These are phyloP conservation scores for Globisporangium megalacanthum DNA, from an alignment of 352 stramenopile species.

Conservation along the genomic window DNA sequence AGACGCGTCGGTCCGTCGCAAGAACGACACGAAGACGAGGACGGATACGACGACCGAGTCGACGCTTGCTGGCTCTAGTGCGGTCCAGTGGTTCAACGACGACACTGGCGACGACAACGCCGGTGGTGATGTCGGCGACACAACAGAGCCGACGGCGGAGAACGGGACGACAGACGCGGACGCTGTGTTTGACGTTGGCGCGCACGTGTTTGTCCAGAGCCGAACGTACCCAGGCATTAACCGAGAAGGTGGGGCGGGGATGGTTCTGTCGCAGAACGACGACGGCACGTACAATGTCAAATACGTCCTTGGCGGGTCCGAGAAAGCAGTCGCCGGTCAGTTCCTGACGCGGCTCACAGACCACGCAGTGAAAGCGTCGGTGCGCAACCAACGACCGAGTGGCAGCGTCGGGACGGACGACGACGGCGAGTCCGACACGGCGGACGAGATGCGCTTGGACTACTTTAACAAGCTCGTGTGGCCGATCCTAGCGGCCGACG, in stretches of 20 bases:
- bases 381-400: slow-evolving; percentile 43
- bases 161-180: slow-evolving; percentile 2
- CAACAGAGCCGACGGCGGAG: not conserved
- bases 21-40: not conserved
- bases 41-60: not conserved
- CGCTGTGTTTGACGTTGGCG: slow-evolving; percentile 41
- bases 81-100: slow-evolving; percentile 37
- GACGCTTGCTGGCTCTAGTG: not conserved
- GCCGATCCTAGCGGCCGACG: slow-evolving; percentile 66
- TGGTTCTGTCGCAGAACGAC: slow-evolving; percentile 43
- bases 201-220: slow-evolving; percentile 68
- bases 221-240: slow-evolving; percentile 78
- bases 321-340: slow-evolving; percentile 54
- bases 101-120: slow-evolving; percentile 5
- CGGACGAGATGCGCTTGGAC: slow-evolving; percentile 39
- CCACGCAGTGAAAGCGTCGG: slow-evolving; percentile 63
- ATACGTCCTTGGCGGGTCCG: slow-evolving; percentile 72
- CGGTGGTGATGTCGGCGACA: not conserved
- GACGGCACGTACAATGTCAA: slow-evolving; percentile 80
- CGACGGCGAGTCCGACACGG: not conserved
- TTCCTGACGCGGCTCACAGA: slow-evolving; percentile 72
- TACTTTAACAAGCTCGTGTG: slow-evolving; percentile 81
- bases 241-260: slow-evolving; percentile 58
- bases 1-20: slow-evolving; percentile 2
- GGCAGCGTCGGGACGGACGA: slow-evolving; percentile 1